A percentile compares a stretch with the other conserved stretches of the same genome.
phyloP scores from a whole-genome alignment of 352 stramenopile genomes.

The Globisporangium sylvaticum region DNA sequence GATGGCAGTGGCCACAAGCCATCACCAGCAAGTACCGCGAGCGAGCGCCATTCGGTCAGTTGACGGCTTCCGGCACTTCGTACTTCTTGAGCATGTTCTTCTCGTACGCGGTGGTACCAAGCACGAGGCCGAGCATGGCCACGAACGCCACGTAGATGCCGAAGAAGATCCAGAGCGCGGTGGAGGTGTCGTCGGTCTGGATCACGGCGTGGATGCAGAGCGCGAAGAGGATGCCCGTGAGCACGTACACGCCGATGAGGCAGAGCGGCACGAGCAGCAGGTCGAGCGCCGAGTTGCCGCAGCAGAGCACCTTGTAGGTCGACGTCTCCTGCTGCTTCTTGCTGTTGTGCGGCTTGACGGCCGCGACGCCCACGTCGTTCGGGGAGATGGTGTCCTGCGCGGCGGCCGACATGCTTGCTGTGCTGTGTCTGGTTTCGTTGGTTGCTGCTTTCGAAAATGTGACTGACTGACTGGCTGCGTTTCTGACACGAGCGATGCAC shows the following conservation, averaged over 20 bases:
- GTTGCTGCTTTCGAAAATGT: not conserved
- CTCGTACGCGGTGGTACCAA: conserved; percentile 60
- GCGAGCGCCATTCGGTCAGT: not conserved
- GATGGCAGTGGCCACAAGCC: not conserved
- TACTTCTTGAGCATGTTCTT: conserved; percentile 52
- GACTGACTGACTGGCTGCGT: not conserved
- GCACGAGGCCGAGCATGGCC: conserved; percentile 55
- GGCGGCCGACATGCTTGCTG: conserved; percentile 13
- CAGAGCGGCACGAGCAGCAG: conserved; percentile 67
- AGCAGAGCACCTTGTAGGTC: conserved; percentile 54
- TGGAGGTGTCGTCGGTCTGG: conserved; percentile 73
- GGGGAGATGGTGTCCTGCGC: conserved; percentile 17
- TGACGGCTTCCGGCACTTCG: conserved; percentile 28
- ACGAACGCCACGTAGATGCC: conserved; percentile 64
- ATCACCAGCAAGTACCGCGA: not conserved
- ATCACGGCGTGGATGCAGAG: conserved; percentile 67
- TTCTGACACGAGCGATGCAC: not conserved
- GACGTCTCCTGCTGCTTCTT: conserved; percentile 12
- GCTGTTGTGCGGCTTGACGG: conserved; percentile 56
- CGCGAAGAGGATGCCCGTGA: conserved; percentile 66
- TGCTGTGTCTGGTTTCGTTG: not conserved
- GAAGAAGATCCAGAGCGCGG: conserved; percentile 82
- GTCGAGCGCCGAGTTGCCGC: conserved; percentile 69
- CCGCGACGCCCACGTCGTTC: conserved; percentile 40
- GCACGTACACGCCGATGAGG: conserved; percentile 51